Percentiles rank a stretch among this genome's conserved stretches.
These are phyloP conservation scores for Pichia eremophila DNA, from an alignment of 805 yeast species.

Conservation along the genomic window DNA sequence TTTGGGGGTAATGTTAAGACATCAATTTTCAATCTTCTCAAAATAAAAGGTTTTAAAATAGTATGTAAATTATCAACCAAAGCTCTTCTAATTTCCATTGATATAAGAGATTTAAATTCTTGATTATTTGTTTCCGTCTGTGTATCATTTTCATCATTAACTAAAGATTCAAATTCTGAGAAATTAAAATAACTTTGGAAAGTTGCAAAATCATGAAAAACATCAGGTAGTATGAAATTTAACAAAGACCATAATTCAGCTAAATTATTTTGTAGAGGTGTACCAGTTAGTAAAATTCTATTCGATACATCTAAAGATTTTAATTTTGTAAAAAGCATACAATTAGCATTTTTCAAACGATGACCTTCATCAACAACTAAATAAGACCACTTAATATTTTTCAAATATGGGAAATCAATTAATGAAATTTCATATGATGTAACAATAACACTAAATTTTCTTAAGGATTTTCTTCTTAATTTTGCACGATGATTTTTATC, in stretches of 20 bases:
- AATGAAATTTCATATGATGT: conserved; percentile 79
- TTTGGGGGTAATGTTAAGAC: conserved; percentile 78
- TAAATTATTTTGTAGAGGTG: conserved; percentile 88
- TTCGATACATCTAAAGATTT: conserved; percentile 62
- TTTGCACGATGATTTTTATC: conserved; percentile 43
- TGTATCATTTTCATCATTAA: conserved; percentile 16
- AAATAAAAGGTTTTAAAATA: conserved; percentile 77
- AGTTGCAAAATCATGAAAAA: conserved; percentile 79
- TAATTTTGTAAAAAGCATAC: conserved; percentile 61
- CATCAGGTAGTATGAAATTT: conserved; percentile 86
- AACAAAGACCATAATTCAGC: conserved; percentile 87
- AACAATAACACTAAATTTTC: conserved; percentile 44
- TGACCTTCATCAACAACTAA: conserved; percentile 95
- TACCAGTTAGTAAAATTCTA: conserved; percentile 82
- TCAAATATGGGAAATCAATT: conserved; percentile 51
- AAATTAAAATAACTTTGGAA: conserved; percentile 95
- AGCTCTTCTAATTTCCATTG: conserved; percentile 46
- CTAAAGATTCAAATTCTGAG: conserved; percentile 40
- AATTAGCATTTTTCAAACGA: conserved; percentile 75
- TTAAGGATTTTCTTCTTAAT: conserved; percentile 26
- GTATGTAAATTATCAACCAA: conserved; percentile 74
- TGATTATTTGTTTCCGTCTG: conserved; percentile 21
- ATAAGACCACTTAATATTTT: conserved; percentile 60
- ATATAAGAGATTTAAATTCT: conserved; percentile 43
- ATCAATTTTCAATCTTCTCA: conserved; percentile 70